phyloP scores from a whole-genome alignment of 2,329 filamentous ascomycete genomes.

The Trichoderma brevicompactum region DNA sequence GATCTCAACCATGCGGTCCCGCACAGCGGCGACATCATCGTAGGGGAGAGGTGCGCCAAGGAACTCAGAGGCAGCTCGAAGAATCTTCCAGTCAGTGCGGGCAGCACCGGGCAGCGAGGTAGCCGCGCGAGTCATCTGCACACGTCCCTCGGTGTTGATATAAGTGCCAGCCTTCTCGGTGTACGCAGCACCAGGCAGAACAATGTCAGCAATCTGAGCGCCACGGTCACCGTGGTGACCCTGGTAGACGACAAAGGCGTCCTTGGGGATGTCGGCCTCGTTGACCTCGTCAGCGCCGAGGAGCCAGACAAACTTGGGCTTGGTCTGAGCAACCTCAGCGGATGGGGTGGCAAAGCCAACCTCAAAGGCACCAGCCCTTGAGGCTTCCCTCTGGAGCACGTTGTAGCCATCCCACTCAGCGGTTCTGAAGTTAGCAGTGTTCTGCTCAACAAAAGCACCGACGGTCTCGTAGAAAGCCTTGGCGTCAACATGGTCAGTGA shows the following conservation, averaged over 20 bases:
- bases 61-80: slow-evolving; percentile 91
- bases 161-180: slow-evolving; percentile 97
- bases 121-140: slow-evolving; percentile 90
- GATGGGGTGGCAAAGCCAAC: slow-evolving; percentile 92
- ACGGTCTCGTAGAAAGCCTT: slow-evolving; percentile 93
- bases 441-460: slow-evolving; percentile 90
- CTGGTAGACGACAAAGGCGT: slow-evolving; percentile 96
- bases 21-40: slow-evolving; percentile 85
- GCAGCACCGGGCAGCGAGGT: slow-evolving; percentile 87
- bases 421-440: slow-evolving; percentile 84
- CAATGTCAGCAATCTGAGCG: slow-evolving; percentile 88
- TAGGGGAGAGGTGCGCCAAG: slow-evolving; percentile 86
- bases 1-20: slow-evolving; percentile 94
- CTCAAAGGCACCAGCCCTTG: slow-evolving; percentile 90
- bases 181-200: slow-evolving; percentile 93
- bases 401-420: slow-evolving; percentile 98
- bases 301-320: slow-evolving; percentile 95
- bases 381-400: slow-evolving; percentile 90
- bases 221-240: slow-evolving; percentile 96
- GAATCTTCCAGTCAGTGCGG: slow-evolving; percentile 98
- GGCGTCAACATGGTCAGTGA: slow-evolving; percentile 87
- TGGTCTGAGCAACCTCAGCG: slow-evolving; percentile 76
- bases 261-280: slow-evolving; percentile 86
- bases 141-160: slow-evolving; percentile 96
- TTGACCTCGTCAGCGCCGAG: slow-evolving; percentile 92